Conservation (phyloP, 2,329 filamentous ascomycete species). For the Epichloe coenophiala region DNA sequence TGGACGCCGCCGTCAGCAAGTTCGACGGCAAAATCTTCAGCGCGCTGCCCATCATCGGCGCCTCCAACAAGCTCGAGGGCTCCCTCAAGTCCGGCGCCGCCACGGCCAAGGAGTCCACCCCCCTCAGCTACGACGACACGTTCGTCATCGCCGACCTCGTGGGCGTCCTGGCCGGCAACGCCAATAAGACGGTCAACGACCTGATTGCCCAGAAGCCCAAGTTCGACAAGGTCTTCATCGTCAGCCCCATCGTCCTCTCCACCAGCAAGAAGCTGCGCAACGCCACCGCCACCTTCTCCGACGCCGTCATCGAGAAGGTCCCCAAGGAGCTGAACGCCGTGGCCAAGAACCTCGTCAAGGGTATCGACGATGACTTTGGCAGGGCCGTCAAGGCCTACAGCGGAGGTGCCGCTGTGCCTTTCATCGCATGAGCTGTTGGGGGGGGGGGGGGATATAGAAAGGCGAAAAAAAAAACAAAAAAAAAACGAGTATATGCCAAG, state of each 20-base stretch:
- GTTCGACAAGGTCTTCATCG: constrained; percentile 28
- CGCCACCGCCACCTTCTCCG: constrained; percentile 24
- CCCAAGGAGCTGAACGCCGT: constrained; percentile 18
- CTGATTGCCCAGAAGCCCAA: constrained; percentile 26
- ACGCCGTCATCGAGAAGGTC: constrained; percentile 27
- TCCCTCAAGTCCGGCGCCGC: constrained; percentile 26
- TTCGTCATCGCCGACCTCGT: constrained; percentile 25
- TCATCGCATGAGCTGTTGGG: background rate
- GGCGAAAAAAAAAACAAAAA: background rate
- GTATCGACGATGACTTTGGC: constrained; percentile 25
- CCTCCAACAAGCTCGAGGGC: constrained; percentile 24
- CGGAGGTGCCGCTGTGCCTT: background rate
- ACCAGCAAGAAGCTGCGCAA: constrained; percentile 26
- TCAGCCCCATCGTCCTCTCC: constrained; percentile 28
- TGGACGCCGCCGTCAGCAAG: constrained; percentile 19
- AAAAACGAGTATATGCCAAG: no score
- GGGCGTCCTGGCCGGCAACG: constrained; percentile 19
- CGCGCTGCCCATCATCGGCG: constrained; percentile 25
- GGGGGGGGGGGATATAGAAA: no score
- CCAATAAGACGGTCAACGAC: constrained; percentile 23
- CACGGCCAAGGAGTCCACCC: constrained; percentile 21
- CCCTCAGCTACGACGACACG: constrained; percentile 24
- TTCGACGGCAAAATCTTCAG: constrained; percentile 26
- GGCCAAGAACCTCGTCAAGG: constrained; percentile 21
- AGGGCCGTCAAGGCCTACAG: constrained; percentile 20